phyloP scores from a whole-genome alignment of 140 eudicot species.

The Ambrosia hybrid region DNA sequence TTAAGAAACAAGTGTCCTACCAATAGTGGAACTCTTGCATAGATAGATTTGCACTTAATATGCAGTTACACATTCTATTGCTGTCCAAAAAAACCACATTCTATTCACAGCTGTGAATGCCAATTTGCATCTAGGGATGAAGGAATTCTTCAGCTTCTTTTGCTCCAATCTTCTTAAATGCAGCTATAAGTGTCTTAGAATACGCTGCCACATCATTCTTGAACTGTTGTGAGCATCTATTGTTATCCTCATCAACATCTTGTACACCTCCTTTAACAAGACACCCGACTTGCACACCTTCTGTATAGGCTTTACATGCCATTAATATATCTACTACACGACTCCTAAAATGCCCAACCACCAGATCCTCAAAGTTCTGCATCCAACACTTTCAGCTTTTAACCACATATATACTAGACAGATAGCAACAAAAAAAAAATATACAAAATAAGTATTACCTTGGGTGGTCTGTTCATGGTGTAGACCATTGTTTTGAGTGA shows the following conservation, averaged over 20 bases:
- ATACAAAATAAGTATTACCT: constrained; percentile 37
- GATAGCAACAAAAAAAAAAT: neutral
- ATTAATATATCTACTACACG: constrained; percentile 60
- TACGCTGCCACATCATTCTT: constrained; percentile 38
- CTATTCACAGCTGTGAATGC: too few relatives aligned
- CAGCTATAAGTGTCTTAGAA: constrained; percentile 41
- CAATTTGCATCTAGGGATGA: too few relatives aligned
- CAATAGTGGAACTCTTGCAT: too few relatives aligned
- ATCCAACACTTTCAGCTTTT: neutral
- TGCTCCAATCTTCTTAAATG: constrained; percentile 57
- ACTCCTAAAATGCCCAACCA: constrained; percentile 61
- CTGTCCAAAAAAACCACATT: too few relatives aligned
- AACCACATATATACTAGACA: neutral
- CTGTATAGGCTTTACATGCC: constrained; percentile 79
- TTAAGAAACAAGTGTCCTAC: too few relatives aligned
- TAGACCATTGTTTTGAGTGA: constrained; percentile 74
- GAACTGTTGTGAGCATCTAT: constrained; percentile 53
- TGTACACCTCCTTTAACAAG: constrained; percentile 53
- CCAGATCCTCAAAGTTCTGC: constrained; percentile 86
- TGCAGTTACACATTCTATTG: too few relatives aligned
- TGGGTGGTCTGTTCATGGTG: constrained; percentile 62
- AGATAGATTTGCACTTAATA: too few relatives aligned
- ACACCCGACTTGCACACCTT: constrained; percentile 85
- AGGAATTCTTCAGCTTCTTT: constrained; percentile 44
- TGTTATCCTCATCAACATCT: constrained; percentile 52